Evolutionary conservation across 169 alveolate genomes (phyloP), one percentile per base, ranked within the genome.

Genomic region (Eimeria acervulina): DNA sequence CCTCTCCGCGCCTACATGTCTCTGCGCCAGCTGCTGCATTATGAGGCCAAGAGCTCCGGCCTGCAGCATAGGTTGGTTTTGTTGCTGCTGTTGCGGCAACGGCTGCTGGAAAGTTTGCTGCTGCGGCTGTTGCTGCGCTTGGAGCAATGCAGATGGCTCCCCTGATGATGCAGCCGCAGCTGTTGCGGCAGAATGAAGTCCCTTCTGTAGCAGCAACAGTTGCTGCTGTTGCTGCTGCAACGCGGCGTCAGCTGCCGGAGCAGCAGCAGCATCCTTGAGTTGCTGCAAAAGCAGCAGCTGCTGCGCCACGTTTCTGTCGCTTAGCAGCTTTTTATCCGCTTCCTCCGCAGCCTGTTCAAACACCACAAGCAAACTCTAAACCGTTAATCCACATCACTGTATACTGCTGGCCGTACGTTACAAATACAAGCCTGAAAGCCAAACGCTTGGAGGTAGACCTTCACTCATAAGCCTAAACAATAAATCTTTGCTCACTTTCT

Each of bases 21-120:
- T 36, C 28, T 80, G 90, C 47, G 90, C 90, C n/a, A 80, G 90
- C 90, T 80, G 90, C 90, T 80, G 90, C 90, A 80, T 80, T 42
- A 80, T 80, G 47, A 80, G 90, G 38, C 90, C 90, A 13, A 80
- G 12, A 28, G 90, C 90, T n/a, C 90, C 90, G 36, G 90, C 68
- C 66, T 80, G 90, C n/a, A 80, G 90, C 90, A 80, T 80, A 0
- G 90, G 63, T n/a, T 80, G 90, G 68, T 51, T 51, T 13, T 80
- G 90, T 70, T 80, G 90, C 70, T 80, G 90, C 44, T 80, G 90
- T 19, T 76, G 87, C 90, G 44, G 90, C 90, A 80, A 15, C 68
- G 90, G 90, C 47, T 80, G 90, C 66, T 80, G 90, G 66, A 40
- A 51, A 23, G 51, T 42, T 28, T 80, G 90, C 44, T 80, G 90